A percentile compares a stretch with the other conserved stretches of the same genome.
Conservation (phyloP, 345 rosid genomes). For the Orychophragmus violaceus region DNA sequence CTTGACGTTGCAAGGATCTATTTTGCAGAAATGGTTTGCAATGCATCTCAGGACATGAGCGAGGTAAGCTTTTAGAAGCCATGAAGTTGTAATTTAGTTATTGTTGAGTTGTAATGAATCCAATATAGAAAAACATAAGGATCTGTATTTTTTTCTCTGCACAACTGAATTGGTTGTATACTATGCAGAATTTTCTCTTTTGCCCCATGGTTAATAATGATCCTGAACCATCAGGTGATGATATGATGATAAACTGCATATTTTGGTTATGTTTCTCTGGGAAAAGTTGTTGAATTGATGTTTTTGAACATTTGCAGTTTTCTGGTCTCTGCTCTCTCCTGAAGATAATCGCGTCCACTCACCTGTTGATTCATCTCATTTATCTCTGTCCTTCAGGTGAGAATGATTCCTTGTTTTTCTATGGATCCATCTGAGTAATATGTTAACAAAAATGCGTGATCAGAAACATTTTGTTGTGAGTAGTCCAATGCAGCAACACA, state of each 20-base stretch:
- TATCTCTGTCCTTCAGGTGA: conserved; percentile 81
- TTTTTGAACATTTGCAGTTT: conserved; percentile 39
- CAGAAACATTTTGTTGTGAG: not conserved
- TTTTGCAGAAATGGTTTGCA: conserved; percentile 50
- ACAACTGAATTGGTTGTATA: not conserved
- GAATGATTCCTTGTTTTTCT: not conserved
- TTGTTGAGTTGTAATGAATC: not conserved
- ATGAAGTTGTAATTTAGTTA: not conserved
- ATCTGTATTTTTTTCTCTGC: not conserved
- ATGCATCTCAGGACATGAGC: conserved; percentile 49
- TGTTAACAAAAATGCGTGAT: not conserved
- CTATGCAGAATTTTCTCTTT: conserved; percentile 60
- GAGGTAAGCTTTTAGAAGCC: conserved; percentile 46
- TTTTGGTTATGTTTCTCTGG: not conserved
- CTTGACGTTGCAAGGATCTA: not conserved
- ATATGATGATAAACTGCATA: not conserved
- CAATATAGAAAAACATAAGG: not conserved
- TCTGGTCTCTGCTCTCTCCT: conserved; percentile 79
- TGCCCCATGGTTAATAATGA: conserved; percentile 53
- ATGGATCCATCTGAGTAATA: not conserved
- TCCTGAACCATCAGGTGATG: conserved; percentile 62
- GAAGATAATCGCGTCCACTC: conserved; percentile 43
- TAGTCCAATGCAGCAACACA: conserved; percentile 64
- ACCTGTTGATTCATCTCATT: conserved; percentile 59
- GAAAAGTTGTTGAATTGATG: not conserved